These are phyloP conservation scores for Daphne laureola DNA, from an alignment of 441 rosid species.

Conservation along the genomic window DNA sequence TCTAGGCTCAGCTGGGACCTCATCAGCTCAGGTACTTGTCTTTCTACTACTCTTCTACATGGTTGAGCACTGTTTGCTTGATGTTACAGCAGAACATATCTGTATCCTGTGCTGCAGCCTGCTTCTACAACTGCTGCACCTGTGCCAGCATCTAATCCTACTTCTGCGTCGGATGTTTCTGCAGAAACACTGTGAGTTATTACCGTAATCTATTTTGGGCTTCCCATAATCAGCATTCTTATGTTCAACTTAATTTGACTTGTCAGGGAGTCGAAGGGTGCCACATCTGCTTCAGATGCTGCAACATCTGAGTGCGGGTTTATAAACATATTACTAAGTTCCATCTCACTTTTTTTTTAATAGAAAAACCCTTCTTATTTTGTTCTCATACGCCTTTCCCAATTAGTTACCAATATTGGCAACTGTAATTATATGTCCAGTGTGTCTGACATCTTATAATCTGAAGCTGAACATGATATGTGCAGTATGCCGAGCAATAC, in stretches of 20 bases:
- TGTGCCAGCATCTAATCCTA: conserved; percentile 26
- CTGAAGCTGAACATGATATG: neutral
- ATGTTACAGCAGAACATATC: conserved; percentile 4
- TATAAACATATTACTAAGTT: neutral
- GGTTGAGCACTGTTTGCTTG: conserved; percentile 2
- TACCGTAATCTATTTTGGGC: neutral
- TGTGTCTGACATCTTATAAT: neutral
- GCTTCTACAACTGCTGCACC: conserved; percentile 35
- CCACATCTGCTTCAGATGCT: conserved; percentile 30
- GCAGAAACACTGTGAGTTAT: conserved; percentile 49
- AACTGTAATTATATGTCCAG: neutral
- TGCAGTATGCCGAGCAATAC: conserved; percentile 55
- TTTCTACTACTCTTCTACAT: conserved; percentile 5
- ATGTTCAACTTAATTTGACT: conserved; percentile 4
- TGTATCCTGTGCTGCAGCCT: conserved; percentile 35
- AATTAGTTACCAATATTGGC: neutral
- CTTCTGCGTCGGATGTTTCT: conserved; percentile 31
- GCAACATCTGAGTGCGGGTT: conserved; percentile 32
- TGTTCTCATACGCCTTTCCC: neutral
- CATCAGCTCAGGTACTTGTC: conserved; percentile 55
- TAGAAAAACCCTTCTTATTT: neutral
- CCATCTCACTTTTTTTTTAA: neutral
- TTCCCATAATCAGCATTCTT: neutral
- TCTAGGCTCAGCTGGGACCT: conserved; percentile 46
- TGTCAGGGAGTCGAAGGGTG: conserved; percentile 27